Base-by-base conservation (phyloP, 192 early-diverging fungal species). In the Helicostylum pulchrum region DNA sequence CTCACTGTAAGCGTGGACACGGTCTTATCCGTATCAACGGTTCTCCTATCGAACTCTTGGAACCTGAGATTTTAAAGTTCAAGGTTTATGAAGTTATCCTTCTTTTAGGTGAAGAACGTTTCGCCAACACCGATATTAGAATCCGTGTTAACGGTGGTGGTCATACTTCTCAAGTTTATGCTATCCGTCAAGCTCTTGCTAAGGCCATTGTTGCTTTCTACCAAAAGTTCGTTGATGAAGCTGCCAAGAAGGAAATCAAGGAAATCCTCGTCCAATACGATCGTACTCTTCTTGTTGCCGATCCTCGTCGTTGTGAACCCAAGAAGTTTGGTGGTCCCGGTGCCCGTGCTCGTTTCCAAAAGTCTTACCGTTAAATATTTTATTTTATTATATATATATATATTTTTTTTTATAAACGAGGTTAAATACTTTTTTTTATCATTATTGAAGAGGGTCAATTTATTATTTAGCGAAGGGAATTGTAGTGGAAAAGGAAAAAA, bases 251-350 rank as follows among this genome's bases (percentile, higher is more conserved):
- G 87, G 95, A 97, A 85, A 92, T 99, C 86, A 96, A 95, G 88
- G 92, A 95, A 71, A 83, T 89, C 54, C 84, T 94, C 61, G 81
- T 90, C 23, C 67, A 75, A 74, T 96, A 94, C 88, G 97, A 99
- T 87, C 92, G 95, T 84, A 88, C 93, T 71, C 93, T 99, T 54
- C 90, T 99, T 52, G 97, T 99, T 67, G 95, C 95, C 62, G 95
- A 97, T 80, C 94, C 95, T 66, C 94, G 97, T 83, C 95, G 97
- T 74, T 94, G 91, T 83, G 97, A 99, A 80, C 93, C 97, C 83
- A 99, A 99, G 94, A 99, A 97, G 89, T 99, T 99, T 76, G 97
- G 95, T 83, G 97, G 97, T 87, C 83, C 83, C 68, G 97, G 97
- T 92, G 97, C 97, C 79, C 93, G 97, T 83, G 90, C 96, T 72